Base-by-base conservation (phyloP, 2,329 filamentous ascomycete species). In the Colletotrichum trifolii region DNA sequence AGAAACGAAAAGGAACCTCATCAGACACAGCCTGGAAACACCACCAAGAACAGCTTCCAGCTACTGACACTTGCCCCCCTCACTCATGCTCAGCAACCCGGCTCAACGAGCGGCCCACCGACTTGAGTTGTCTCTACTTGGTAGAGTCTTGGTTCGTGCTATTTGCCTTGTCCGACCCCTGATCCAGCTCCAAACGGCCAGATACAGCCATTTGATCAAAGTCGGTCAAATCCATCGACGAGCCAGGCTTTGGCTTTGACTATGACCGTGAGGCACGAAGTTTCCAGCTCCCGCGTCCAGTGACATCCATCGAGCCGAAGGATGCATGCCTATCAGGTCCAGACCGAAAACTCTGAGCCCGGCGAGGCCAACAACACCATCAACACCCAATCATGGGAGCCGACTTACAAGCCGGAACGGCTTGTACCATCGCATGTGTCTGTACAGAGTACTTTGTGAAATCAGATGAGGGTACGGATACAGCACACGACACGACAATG, bases 311-410 rank as follows among this genome's bases (percentile, higher is more conserved):
- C 43, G n/a, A 46, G 13, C 45, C 42, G 39, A 56, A 56, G 62
- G 62, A 65, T 65, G 56, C 42, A 33, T 33, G 50, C 17, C 17
- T 12, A 55, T 46, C 45, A 61, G 62, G 62, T 52, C 62, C 62
- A 65, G 62, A 65, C 62, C 46, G 46, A 47, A 61, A 61, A 61
- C 57, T 61, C 57, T 65, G 57, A 65, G 52, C 50, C 35, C 47
- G 50, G 36, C 35, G 57, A 61, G 57, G 62, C 62, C 57, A 61
- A 61, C 47, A 61, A 47, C 50, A 25, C 43, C 55, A 52, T 11
- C 17, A 39, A 7, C 57, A 61, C 57, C 62, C 57, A 65, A 61
- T 64, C 62, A 65, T 35, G 46, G 35, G 12, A 35, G 50, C 33
- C 50, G 36, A 61, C 56, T 61, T 54, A 54, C 46, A 52, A 55